Conservation (phyloP, 148 eudicot species). For the Cornus suecica region DNA sequence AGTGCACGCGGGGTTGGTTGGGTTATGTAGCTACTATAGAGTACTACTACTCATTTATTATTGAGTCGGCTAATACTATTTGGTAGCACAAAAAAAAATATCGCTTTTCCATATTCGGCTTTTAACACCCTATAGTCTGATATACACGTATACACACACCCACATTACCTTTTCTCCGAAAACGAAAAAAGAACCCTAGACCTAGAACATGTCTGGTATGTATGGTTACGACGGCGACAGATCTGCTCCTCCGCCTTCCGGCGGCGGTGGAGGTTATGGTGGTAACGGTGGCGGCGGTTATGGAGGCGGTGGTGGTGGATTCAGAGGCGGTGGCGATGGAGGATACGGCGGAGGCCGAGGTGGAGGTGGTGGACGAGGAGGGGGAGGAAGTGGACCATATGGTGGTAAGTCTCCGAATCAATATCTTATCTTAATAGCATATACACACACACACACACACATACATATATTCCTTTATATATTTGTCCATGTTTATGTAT, state of each 20-base stretch:
- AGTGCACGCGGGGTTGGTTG: no score
- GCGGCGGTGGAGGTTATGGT: no score
- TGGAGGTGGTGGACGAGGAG: background rate
- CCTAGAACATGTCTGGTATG: slow-evolving; percentile 35
- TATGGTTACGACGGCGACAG: slow-evolving; percentile 67
- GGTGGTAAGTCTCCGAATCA: slow-evolving; percentile 46
- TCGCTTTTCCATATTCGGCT: no score
- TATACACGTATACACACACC: no score
- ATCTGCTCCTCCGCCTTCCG: slow-evolving; percentile 46
- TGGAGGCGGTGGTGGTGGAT: slow-evolving; percentile 20
- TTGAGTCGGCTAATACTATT: no score
- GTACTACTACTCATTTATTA: no score
- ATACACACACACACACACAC: background rate
- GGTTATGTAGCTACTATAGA: no score
- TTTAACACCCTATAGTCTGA: no score
- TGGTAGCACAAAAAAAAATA: no score
- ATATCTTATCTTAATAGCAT: slow-evolving; percentile 20
- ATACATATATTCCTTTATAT: no score
- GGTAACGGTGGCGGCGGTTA: background rate
- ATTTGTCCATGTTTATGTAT: no score
- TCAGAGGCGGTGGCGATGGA: slow-evolving; percentile 20
- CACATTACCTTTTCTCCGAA: no score
- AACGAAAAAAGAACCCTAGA: slow-evolving; percentile 28
- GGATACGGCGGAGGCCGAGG: slow-evolving; percentile 22
- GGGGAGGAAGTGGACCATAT: slow-evolving; percentile 40